A percentile compares a stretch with the other conserved stretches of the same genome.
These are phyloP conservation scores for Heimioporus punctisporus DNA, from an alignment of 1,284 basidiomycete genomes.

Conservation along the genomic window DNA sequence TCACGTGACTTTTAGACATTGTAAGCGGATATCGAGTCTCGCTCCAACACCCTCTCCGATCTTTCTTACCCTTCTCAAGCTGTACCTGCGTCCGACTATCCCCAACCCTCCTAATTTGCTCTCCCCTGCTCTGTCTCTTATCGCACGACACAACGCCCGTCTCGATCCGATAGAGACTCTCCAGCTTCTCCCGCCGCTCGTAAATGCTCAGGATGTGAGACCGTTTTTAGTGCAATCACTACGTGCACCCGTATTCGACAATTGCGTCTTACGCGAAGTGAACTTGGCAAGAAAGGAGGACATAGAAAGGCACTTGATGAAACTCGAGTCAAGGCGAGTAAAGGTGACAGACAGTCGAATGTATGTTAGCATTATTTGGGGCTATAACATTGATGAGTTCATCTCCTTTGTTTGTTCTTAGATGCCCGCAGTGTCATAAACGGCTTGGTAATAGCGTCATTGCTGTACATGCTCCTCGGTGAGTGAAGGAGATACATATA, in stretches of 20 bases:
- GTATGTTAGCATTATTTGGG: slow-evolving; percentile 59
- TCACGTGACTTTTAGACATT: slow-evolving; percentile 62
- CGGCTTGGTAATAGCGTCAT: slow-evolving; percentile 94
- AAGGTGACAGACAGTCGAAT: slow-evolving; percentile 91
- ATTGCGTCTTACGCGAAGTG: slow-evolving; percentile 67
- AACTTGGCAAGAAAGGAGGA: slow-evolving; percentile 74
- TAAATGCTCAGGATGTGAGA: slow-evolving; percentile 80
- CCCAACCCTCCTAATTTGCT: slow-evolving; percentile 57
- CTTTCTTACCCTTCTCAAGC: slow-evolving; percentile 85
- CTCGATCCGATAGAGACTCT: slow-evolving; percentile 84
- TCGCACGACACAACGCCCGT: slow-evolving; percentile 81
- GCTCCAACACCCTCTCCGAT: slow-evolving; percentile 63
- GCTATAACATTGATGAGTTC: no score
- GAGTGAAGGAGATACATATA: slow-evolving; percentile 27
- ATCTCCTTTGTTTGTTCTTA: no score
- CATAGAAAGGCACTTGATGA: slow-evolving; percentile 71
- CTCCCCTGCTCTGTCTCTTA: slow-evolving; percentile 80
- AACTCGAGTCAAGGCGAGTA: slow-evolving; percentile 81
- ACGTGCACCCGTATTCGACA: slow-evolving; percentile 68
- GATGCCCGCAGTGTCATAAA: slow-evolving; percentile 97
- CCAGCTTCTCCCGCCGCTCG: slow-evolving; percentile 86
- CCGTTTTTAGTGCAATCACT: slow-evolving; percentile 81
- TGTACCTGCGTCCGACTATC: slow-evolving; percentile 81
- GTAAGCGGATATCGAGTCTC: slow-evolving; percentile 75
- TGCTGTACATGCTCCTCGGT: slow-evolving; percentile 90